A percentile compares a stretch with the other conserved stretches of the same genome.
phyloP scores from a whole-genome alignment of 768 basidiomycete genomes.

The Pleurotus tuoliensis region DNA sequence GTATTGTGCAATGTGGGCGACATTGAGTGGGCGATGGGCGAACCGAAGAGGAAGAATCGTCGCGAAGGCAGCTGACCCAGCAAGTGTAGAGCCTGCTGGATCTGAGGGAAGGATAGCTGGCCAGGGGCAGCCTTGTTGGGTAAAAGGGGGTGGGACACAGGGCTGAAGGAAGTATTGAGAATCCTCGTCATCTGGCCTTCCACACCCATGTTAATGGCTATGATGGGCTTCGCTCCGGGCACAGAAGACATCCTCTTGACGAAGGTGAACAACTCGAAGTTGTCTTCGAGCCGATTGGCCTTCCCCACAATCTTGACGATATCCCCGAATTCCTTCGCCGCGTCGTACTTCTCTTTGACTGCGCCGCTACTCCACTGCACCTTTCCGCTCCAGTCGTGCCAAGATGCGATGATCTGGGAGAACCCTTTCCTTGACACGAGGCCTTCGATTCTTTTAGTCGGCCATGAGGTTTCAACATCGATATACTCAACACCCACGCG shows the following conservation, averaged over 20 bases:
- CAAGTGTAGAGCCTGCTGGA: constrained; percentile 77
- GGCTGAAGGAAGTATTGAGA: constrained; percentile 81
- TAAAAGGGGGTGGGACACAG: constrained; percentile 86
- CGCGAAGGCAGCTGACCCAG: constrained; percentile 74
- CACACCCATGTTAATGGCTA: constrained; percentile 92
- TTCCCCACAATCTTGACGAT: constrained; percentile 92
- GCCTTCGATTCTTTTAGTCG: constrained; percentile 55
- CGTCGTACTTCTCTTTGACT: constrained; percentile 65
- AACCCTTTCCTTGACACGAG: constrained; percentile 60
- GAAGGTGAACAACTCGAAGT: constrained; percentile 75
- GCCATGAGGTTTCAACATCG: constrained; percentile 83
- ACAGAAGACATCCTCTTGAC: constrained; percentile 40
- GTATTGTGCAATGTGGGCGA: constrained; percentile 94
- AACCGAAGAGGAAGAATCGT: constrained; percentile 85
- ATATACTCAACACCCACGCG: constrained; percentile 88
- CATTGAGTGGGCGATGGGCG: constrained; percentile 84
- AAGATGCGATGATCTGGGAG: constrained; percentile 86
- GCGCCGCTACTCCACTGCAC: constrained; percentile 74
- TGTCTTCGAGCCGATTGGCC: constrained; percentile 70
- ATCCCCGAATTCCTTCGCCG: constrained; percentile 71
- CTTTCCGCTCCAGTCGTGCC: constrained; percentile 90
- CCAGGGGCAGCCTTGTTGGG: constrained; percentile 89
- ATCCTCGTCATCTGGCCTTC: constrained; percentile 90
- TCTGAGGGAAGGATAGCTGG: constrained; percentile 84
- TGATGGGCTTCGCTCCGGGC: constrained; percentile 68